Evolutionary conservation across 108 stramenopile genomes (phyloP), one percentile per base, ranked within the genome.

Genomic region (Skeletonema menzelii): DNA sequence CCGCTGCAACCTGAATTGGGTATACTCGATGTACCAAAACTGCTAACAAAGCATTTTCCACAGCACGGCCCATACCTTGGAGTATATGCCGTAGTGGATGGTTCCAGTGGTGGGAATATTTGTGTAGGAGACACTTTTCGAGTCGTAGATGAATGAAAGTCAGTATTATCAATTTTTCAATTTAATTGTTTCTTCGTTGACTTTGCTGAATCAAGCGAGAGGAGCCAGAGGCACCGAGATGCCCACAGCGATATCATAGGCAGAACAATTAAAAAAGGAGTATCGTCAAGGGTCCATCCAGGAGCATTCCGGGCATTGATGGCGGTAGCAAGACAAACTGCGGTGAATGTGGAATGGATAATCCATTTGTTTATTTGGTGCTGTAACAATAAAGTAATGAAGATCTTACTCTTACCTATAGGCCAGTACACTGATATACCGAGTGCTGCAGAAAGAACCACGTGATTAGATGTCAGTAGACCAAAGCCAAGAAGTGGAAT

Each of bases 41-140:
- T 86, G 2, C 56, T 88, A 40, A 55, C 59, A 8, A 58, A 88
- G 58, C 69, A 88, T 32, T 88, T 82, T 79, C 87, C 87, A 8
- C 61, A 88, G 46, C 76, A 88, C 60, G 87, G 87, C 22, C 85
- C 87, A 8, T 88, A 82, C 46, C 67, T 88, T 62, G 87, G 87
- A 15, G 77, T 88, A 31, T 88, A 88, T 73, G 87, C 87, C 14
- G 73, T 79, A 15, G 67, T 84, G n/a, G 75, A 82, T 37, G 68
- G 34, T 63, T 32, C 13, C 1, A 56, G 22, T 12, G 27, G 71
- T 46, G 82, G 74, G 57, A 22, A 4, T 13, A 28, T 87, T 35
- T 59, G 49, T 4, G 56, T 84, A 12, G 86, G 86, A 1, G 83
- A 84, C 62, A 55, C 32, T 27, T 57, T 84, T n/a, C 62, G 62